Evolutionary conservation across 2,329 filamentous ascomycete genomes (phyloP), one percentile per base, ranked within the genome.

Genomic region (Diplodia mutila): DNA sequence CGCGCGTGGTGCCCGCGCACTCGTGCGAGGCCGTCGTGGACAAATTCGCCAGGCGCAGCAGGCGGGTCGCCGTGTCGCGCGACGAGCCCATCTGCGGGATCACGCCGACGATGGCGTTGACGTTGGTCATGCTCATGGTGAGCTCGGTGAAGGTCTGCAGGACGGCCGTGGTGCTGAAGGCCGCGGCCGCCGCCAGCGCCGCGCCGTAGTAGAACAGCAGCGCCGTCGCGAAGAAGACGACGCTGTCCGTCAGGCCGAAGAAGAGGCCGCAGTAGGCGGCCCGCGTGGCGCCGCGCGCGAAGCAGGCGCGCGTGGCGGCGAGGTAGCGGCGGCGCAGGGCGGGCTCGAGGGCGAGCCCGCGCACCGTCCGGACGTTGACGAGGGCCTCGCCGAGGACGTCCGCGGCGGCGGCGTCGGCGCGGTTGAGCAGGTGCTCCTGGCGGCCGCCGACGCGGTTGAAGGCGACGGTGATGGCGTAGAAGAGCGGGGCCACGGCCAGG

Each of bases 191-290:
- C 6, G 91, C 84, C 12, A 97, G 82, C 0, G 85, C 80, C 0
- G 89, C 87, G 2, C 91, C 92, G 74, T 94, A 96, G 80, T 90
- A 97, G 75, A 97, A 95, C 11, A 97, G 86, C 3, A 97, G 80
- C 0, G 93, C 92, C 74, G 88, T 90, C 16, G 92, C 84, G 73
- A 92, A 92, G 68, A 89, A 86, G 48, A 89, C 86, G 21, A 89
- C 85, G 0, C 89, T 89, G 72, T 96, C 90, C 39, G 90, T 89
- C n/a, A 95, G 78, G 0, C 94, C 94, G 73, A 89, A 96, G 7
- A 94, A 84, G 5, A 89, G 78, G 0, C 92, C 92, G 0, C 88
- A 87, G 72, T 87, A 91, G 0, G 85, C 74, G 0, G 91, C 91
- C 32, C 91, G 86, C 69, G 85, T 85, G 12, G 90, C 74, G 0